These are phyloP conservation scores for Psilocybe cubensis DNA, from an alignment of 768 basidiomycete genomes.

Conservation along the genomic window DNA sequence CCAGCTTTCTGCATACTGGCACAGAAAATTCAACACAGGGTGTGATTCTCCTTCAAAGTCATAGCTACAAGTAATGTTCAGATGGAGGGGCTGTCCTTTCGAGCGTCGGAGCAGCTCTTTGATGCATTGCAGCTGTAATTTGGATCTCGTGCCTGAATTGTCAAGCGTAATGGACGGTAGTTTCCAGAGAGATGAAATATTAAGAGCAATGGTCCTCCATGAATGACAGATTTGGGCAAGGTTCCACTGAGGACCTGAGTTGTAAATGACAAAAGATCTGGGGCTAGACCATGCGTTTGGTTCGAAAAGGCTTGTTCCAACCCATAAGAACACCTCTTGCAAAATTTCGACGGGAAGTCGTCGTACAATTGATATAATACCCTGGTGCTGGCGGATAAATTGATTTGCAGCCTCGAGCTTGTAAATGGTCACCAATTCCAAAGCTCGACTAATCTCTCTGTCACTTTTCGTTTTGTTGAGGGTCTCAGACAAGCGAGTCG, in stretches of 20 bases:
- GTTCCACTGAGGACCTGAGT: too few relatives aligned
- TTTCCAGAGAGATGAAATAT: not conserved
- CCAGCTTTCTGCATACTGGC: constrained; percentile 25
- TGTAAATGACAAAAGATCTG: too few relatives aligned
- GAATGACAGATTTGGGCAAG: not conserved
- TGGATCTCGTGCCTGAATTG: constrained; percentile 14
- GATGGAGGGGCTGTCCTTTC: constrained; percentile 16
- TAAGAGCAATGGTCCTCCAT: not conserved
- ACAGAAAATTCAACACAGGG: constrained; percentile 22
- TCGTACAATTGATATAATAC: constrained; percentile 23
- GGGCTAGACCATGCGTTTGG: constrained; percentile 16
- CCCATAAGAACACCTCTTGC: constrained; percentile 24
- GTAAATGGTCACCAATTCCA: constrained; percentile 18
- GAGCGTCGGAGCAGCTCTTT: constrained; percentile 11
- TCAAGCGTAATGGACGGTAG: not conserved
- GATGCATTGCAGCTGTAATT: not conserved
- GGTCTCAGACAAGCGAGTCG: constrained; percentile 8
- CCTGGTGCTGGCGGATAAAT: constrained; percentile 24
- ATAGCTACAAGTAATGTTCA: constrained; percentile 17
- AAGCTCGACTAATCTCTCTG: constrained; percentile 4
- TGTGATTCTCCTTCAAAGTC: constrained; percentile 15
- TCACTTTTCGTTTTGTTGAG: not conserved
- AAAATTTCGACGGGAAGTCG: constrained; percentile 26
- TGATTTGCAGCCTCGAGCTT: constrained; percentile 18
- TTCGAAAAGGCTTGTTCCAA: constrained; percentile 5